Base-by-base conservation (phyloP, 208 protist species). In the Crithidia sp. region DNA sequence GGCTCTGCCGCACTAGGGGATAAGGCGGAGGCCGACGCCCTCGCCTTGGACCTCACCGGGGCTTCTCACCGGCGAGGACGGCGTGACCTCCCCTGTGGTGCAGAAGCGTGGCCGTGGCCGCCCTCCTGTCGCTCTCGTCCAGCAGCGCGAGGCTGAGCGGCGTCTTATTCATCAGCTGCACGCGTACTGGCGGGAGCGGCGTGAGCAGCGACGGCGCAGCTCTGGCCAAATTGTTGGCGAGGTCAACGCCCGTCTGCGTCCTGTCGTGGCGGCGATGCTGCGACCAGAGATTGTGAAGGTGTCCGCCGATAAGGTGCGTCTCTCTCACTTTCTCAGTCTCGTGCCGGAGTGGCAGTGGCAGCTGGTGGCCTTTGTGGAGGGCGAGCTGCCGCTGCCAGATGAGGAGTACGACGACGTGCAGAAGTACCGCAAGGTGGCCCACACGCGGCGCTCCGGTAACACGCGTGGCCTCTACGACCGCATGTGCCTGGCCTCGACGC, bases 351-450 rank as follows among this genome's bases (percentile, higher is more conserved):
- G 87, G 79, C 90, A 95, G 83, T 81, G 83, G 64, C 74, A 82
- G 49, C 68, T 95, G 9, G 83, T 89, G 28, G 28, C 68, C 19
- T 54, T 78, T 19, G 88, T 91, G 37, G 90, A 95, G 60, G 87
- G 87, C 10, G 76, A 92, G 53, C 81, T 95, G 55, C 87, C 85
- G 14, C 54, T 93, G 55, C 82, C 84, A 0, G 90, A 95, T 50
- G 86, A 92, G 54, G 88, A 95, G 79, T 95, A 93, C 79, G 82
- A 90, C 50, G 86, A 93, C 67, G 86, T 87, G 57, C 82, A 91
- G 57, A 78, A 78, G 71, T 94, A 88, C 61, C 85, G 89, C 52
- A 94, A 90, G 62, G 76, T 62, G 19, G 74, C 86, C 9, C 80
- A 83, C 67, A 90, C 86, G 2, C 81, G 87, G 2, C 82, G 85